Conservation (phyloP, 805 yeast genomes). For the Ogataea nitratoaversa region DNA sequence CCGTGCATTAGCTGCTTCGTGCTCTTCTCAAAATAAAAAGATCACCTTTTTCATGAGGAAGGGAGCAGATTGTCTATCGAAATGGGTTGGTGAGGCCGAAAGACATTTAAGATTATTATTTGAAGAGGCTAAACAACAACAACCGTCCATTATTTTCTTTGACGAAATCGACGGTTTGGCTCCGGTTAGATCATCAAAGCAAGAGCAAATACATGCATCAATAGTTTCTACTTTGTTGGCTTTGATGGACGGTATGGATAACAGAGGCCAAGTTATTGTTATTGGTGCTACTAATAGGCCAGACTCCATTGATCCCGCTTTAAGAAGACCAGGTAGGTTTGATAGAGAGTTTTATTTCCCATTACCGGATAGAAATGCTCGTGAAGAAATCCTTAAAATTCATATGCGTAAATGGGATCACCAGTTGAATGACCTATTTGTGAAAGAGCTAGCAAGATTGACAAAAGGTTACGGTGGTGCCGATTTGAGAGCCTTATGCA, state of each 20-base stretch:
- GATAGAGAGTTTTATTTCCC: slow-evolving; percentile 97
- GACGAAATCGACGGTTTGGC: slow-evolving; percentile 99
- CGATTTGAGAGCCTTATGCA: slow-evolving; percentile 87
- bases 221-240: slow-evolving; percentile 94
- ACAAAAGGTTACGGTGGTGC: slow-evolving; percentile 99
- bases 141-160: slow-evolving; percentile 92
- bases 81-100: slow-evolving; percentile 99
- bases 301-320: slow-evolving; percentile 96
- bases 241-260: slow-evolving; percentile 98
- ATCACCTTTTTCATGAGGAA: slow-evolving; percentile 97
- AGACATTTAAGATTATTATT: slow-evolving; percentile 84
- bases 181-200: slow-evolving; percentile 95
- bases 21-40: slow-evolving; percentile 77
- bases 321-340: slow-evolving; percentile 94
- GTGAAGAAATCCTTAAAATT: slow-evolving; percentile 73
- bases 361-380: slow-evolving; percentile 75
- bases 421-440: slow-evolving; percentile 52
- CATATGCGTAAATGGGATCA: slow-evolving; percentile 91
- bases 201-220: slow-evolving; percentile 97
- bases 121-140: slow-evolving; percentile 94
- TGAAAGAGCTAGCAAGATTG: slow-evolving; percentile 63
- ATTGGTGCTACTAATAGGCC: slow-evolving; percentile 98
- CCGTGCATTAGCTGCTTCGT: slow-evolving; percentile 91
- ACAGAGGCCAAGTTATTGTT: slow-evolving; percentile 95
- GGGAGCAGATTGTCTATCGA: slow-evolving; percentile 94